Evolutionary conservation across 106 monocot genomes (phyloP).

Genomic region (Ottelia alismoides): DNA sequence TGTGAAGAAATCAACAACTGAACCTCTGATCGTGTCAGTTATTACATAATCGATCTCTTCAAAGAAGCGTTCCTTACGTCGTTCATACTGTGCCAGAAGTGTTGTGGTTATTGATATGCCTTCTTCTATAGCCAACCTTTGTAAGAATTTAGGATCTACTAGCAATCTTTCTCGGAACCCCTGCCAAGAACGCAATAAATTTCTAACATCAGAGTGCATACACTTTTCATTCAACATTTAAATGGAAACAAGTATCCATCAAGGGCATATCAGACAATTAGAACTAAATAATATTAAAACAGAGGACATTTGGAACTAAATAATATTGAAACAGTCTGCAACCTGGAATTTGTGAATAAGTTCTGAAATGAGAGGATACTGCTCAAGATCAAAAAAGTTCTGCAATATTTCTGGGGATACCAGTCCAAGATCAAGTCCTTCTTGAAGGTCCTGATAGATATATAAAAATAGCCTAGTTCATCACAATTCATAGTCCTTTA

Average conservation of each 20-base stretch:
- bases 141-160: slow-evolving; percentile 91
- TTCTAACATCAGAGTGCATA: too few species aligned
- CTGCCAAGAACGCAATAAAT: slow-evolving; percentile 37
- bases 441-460: slow-evolving; percentile 64
- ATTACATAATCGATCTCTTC: slow-evolving; percentile 96
- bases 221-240: too few species aligned
- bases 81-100: slow-evolving; percentile 87
- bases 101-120: slow-evolving; percentile 86
- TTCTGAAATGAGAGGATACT: slow-evolving; percentile 81
- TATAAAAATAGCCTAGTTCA: not conserved
- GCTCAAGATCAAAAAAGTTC: slow-evolving; percentile 94
- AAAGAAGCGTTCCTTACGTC: slow-evolving; percentile 80
- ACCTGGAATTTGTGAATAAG: slow-evolving; percentile 90
- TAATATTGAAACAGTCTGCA: not conserved
- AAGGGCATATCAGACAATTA: not conserved
- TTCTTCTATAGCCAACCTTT: slow-evolving; percentile 92
- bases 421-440: slow-evolving; percentile 90
- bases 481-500: not conserved
- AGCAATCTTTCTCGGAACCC: slow-evolving; percentile 91
- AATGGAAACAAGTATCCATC: too few species aligned
- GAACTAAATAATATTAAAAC: not conserved
- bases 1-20: slow-evolving; percentile 95
- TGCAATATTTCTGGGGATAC: slow-evolving; percentile 92
- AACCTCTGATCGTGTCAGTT: slow-evolving; percentile 91
- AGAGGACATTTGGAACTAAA: too few species aligned